Evolutionary conservation across 2,329 filamentous ascomycete species (phyloP).

Genomic region (Paraphoma chrysanthemicola): DNA sequence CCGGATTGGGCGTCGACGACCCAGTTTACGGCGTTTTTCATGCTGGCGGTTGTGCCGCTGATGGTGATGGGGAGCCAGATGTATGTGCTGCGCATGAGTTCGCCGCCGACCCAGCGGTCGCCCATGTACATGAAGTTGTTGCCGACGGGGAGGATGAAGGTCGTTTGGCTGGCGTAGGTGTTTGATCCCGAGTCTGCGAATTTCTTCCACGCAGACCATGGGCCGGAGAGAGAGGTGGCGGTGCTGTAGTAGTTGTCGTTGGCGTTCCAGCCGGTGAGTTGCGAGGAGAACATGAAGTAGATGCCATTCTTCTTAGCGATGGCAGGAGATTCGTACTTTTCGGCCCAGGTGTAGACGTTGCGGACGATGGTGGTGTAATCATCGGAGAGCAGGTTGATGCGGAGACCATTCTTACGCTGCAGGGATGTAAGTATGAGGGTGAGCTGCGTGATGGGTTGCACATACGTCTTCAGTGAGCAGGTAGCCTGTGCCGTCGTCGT

Average conservation of each 20-base stretch:
- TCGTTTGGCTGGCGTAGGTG: conserved; percentile 68
- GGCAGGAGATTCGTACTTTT: conserved; percentile 68
- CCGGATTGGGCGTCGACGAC: conserved; percentile 55
- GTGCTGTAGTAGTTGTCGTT: conserved; percentile 72
- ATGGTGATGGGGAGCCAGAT: conserved; percentile 69
- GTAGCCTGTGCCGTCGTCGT: conserved; percentile 67
- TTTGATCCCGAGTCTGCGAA: conserved; percentile 65
- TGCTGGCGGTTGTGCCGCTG: conserved; percentile 58
- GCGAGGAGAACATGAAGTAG: conserved; percentile 71
- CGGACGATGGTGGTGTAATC: conserved; percentile 63
- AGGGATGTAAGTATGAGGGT: background rate
- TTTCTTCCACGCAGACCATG: conserved; percentile 67
- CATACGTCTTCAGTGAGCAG: conserved; percentile 68
- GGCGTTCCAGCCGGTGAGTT: conserved; percentile 58
- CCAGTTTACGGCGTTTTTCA: conserved; percentile 64
- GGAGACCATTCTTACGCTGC: conserved; percentile 63
- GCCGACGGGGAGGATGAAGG: conserved; percentile 61
- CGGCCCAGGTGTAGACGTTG: conserved; percentile 60
- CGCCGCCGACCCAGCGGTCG: conserved; percentile 69
- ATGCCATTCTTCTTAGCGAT: conserved; percentile 65
- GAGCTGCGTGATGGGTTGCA: background rate
- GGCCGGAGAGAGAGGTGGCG: conserved; percentile 62
- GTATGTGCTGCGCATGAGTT: conserved; percentile 68
- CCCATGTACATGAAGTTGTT: conserved; percentile 66
- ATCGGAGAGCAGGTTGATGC: conserved; percentile 63